A percentile compares a stretch with the other conserved stretches of the same genome.
Evolutionary conservation across 2,329 filamentous ascomycete species (phyloP).

Genomic region (Plectosphaerella plurivora): DNA sequence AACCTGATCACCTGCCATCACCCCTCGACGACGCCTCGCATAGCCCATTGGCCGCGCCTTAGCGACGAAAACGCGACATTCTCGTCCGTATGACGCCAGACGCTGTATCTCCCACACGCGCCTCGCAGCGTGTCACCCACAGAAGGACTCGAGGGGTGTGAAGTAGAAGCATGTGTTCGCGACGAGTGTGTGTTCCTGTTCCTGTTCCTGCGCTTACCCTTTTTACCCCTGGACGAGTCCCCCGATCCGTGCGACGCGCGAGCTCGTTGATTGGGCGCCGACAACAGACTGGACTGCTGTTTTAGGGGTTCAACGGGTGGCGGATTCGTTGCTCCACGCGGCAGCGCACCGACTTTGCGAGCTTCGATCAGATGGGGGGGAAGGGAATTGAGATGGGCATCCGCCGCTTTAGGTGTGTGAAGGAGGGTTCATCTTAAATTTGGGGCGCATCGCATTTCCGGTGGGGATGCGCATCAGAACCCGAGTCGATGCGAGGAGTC

Average conservation of each 20-base stretch:
- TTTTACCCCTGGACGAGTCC: not conserved
- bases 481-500: no score
- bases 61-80: constrained; percentile 2
- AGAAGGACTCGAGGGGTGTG: no score
- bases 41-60: not conserved
- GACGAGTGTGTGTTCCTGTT: not conserved
- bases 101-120: not conserved
- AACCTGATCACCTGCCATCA: not conserved
- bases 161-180: not conserved
- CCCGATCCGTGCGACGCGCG: not conserved
- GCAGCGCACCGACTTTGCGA: not conserved
- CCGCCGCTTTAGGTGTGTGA: not conserved
- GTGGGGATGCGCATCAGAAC: no score
- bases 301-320: not conserved
- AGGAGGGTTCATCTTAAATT: not conserved
- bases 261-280: not conserved
- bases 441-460: not conserved
- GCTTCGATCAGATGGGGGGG: not conserved
- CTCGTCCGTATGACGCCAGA: not conserved
- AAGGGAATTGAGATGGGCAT: no score
- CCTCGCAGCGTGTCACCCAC: no score
- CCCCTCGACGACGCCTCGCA: not conserved
- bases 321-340: not conserved
- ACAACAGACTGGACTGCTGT: not conserved
- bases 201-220: not conserved